These are phyloP conservation scores for Fonticula alba DNA, from an alignment of 78 protist genomes.

Conservation along the genomic window DNA sequence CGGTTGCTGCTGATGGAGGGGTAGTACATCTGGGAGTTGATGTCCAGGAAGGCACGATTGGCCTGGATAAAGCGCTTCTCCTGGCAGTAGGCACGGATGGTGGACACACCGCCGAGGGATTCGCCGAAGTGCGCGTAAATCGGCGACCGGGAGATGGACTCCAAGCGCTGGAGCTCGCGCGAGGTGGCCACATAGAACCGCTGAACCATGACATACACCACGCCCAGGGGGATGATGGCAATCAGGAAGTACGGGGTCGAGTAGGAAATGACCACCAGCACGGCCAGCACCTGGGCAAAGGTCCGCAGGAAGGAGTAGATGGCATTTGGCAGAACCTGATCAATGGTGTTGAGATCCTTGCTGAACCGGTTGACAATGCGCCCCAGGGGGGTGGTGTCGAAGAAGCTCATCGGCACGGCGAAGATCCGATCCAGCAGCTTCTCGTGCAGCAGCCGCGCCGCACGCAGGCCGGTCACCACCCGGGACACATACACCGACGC, in stretches of 20 bases:
- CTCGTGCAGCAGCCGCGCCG: background rate
- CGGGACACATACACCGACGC: background rate
- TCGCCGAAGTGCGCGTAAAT: conserved; percentile 43
- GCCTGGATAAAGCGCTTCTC: background rate
- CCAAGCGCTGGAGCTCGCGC: conserved; percentile 57
- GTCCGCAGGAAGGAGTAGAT: conserved; percentile 8
- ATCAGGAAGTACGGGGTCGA: conserved; percentile 37
- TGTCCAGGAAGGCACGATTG: background rate
- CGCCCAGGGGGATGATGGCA: conserved; percentile 26
- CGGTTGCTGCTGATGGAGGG: conserved; percentile 19
- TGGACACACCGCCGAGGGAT: conserved; percentile 16
- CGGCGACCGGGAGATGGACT: conserved; percentile 51
- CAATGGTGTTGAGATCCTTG: conserved; percentile 38
- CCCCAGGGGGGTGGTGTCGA: conserved; percentile 93
- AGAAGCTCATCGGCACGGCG: conserved; percentile 79
- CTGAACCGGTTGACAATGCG: conserved; percentile 88
- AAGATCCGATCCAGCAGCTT: background rate
- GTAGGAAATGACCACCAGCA: conserved; percentile 18
- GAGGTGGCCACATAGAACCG: conserved; percentile 23
- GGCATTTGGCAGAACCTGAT: conserved; percentile 11
- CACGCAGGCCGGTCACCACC: conserved; percentile 1
- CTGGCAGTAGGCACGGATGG: conserved; percentile 28
- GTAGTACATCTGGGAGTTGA: conserved; percentile 14
- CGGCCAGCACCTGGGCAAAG: conserved; percentile 7
- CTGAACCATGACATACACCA: conserved; percentile 20